These are phyloP conservation scores for Grigorovia jiainica DNA, from an alignment of 805 yeast species.

Conservation along the genomic window DNA sequence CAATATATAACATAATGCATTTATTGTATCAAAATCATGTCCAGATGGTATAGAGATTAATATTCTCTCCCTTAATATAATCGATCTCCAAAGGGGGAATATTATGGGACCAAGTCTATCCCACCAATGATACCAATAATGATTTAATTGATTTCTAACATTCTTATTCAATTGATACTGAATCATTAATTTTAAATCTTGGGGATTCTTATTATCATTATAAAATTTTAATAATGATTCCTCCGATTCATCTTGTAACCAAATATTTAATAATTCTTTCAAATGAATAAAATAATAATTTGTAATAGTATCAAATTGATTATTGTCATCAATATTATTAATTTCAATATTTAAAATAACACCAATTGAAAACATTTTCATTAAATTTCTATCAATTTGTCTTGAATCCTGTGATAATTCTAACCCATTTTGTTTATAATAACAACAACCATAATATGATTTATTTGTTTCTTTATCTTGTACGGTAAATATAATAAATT, in stretches of 20 bases:
- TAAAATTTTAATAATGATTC: neutral
- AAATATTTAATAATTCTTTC: neutral
- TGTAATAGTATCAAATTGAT: neutral
- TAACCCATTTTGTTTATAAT: slow-evolving; percentile 37
- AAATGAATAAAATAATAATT: neutral
- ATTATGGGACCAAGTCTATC: slow-evolving; percentile 26
- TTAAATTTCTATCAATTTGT: slow-evolving; percentile 33
- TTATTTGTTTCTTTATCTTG: slow-evolving; percentile 12
- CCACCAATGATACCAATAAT: slow-evolving; percentile 12
- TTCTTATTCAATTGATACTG: neutral
- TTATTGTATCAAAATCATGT: slow-evolving; percentile 21
- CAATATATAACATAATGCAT: slow-evolving; percentile 15
- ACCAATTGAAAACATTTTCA: slow-evolving; percentile 59
- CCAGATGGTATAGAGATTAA: slow-evolving; percentile 21
- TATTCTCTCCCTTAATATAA: slow-evolving; percentile 20
- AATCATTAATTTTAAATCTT: neutral
- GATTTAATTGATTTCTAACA: slow-evolving; percentile 2
- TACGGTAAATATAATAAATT: slow-evolving; percentile 45
- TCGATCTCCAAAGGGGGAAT: slow-evolving; percentile 27
- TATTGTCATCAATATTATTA: neutral
- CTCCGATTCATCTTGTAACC: neutral
- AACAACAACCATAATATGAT: slow-evolving; percentile 39
- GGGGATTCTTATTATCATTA: neutral
- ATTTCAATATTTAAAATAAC: slow-evolving; percentile 33
- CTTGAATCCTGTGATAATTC: slow-evolving; percentile 14